A percentile compares a stretch with the other conserved stretches of the same genome.
Conservation (phyloP, 768 basidiomycete genomes). For the Agrocybe chaxingu region DNA sequence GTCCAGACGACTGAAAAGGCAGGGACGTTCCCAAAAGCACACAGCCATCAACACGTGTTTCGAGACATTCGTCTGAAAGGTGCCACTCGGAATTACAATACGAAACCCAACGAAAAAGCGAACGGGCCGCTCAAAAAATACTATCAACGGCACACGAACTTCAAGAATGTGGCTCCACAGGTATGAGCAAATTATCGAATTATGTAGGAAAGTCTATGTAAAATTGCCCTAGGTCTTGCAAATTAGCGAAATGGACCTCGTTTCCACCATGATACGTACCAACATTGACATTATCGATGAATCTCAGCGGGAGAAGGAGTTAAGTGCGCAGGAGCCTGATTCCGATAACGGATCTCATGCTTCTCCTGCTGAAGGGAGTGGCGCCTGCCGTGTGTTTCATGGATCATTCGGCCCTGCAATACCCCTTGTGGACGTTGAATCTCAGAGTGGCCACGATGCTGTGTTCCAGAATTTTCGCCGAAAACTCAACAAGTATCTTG, state of each 20-base stretch:
- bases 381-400: too few species aligned
- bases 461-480: conserved; percentile 3
- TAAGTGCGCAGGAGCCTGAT: too few species aligned
- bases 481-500: conserved; percentile 1
- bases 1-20: conserved; percentile 10
- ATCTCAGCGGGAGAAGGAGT: too few species aligned
- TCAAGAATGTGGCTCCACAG: conserved; percentile 29
- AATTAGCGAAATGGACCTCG: conserved; percentile 2
- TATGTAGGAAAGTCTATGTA: neutral
- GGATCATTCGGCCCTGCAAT: neutral
- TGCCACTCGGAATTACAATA: conserved; percentile 25
- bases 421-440: neutral
- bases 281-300: neutral
- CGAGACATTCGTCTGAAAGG: conserved; percentile 30
- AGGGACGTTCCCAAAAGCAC: conserved; percentile 34
- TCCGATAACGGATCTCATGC: too few species aligned
- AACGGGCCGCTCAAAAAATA: conserved; percentile 24
- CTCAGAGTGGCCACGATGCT: neutral
- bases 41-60: conserved; percentile 28
- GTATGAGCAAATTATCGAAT: conserved; percentile 11
- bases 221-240: neutral
- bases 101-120: conserved; percentile 26
- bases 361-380: too few species aligned
- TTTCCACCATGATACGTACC: neutral
- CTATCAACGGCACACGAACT: conserved; percentile 26